Evolutionary conservation across 352 stramenopile genomes (phyloP).

Genomic region (Phytophthora capsici): DNA sequence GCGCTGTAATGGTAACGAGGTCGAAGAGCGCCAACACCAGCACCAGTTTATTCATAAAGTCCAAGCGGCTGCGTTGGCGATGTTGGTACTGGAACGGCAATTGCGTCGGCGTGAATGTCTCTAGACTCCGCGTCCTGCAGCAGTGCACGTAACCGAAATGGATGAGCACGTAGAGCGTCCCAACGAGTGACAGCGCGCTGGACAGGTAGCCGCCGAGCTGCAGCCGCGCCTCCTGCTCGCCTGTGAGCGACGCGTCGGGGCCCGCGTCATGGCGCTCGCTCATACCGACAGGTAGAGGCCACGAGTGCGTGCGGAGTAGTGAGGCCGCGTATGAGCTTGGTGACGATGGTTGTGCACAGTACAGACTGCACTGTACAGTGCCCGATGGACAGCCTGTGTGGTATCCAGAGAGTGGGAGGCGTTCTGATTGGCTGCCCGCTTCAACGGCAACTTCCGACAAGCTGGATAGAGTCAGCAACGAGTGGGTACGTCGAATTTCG

Average conservation of each 20-base stretch:
- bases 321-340: background rate
- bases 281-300: conserved; percentile 21
- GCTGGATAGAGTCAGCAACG: conserved; percentile 26
- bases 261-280: conserved; percentile 25
- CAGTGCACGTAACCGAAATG: conserved; percentile 62
- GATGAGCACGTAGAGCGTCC: conserved; percentile 67
- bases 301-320: conserved; percentile 6
- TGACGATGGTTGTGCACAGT: conserved; percentile 5
- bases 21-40: conserved; percentile 78
- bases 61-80: conserved; percentile 35
- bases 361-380: too few species aligned
- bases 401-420: conserved; percentile 26
- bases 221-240: conserved; percentile 34
- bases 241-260: conserved; percentile 24
- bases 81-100: conserved; percentile 11
- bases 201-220: conserved; percentile 55
- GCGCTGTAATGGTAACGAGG: conserved; percentile 54
- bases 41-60: conserved; percentile 78
- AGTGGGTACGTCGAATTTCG: conserved; percentile 13
- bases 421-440: conserved; percentile 23
- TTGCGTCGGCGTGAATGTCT: conserved; percentile 13
- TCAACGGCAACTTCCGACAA: conserved; percentile 23
- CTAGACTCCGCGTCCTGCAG: conserved; percentile 16
- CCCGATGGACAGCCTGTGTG: conserved; percentile 3
- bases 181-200: conserved; percentile 64